Evolutionary conservation across 352 stramenopile genomes (phyloP).

Genomic region (Pythium rishiriense): DNA sequence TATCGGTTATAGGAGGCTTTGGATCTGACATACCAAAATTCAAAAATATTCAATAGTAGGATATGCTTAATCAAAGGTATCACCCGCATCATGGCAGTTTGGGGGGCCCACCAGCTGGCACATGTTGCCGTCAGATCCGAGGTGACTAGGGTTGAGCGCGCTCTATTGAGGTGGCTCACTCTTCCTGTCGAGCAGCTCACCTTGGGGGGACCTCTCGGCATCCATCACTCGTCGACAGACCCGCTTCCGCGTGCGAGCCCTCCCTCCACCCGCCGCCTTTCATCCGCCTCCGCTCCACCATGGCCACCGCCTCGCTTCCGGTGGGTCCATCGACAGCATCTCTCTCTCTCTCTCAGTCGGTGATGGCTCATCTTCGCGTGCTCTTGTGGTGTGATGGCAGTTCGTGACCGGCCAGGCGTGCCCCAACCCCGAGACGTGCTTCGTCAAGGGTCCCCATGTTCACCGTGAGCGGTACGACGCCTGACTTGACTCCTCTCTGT

Average conservation of each 20-base stretch:
- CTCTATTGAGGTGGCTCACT: constrained; percentile 24
- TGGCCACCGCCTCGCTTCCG: constrained; percentile 35
- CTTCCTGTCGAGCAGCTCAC: neutral
- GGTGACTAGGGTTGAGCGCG: constrained; percentile 21
- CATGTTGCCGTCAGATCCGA: neutral
- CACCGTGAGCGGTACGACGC: constrained; percentile 47
- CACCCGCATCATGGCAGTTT: neutral
- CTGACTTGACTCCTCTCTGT: too few species aligned
- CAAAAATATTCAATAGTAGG: neutral
- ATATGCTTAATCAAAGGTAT: constrained; percentile 4
- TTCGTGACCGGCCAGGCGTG: constrained; percentile 40
- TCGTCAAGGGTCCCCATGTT: constrained; percentile 65
- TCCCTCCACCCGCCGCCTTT: neutral
- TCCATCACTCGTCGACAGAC: constrained; percentile 30
- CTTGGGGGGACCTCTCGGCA: neutral
- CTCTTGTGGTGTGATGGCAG: constrained; percentile 8
- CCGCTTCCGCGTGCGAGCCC: constrained; percentile 9
- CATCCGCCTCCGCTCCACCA: constrained; percentile 11
- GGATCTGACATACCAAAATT: neutral
- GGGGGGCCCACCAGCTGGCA: neutral
- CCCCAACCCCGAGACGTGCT: constrained; percentile 56
- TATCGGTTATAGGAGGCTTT: neutral
- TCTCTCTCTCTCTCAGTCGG: neutral
- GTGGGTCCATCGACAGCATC: constrained; percentile 15
- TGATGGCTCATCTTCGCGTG: neutral